Evolutionary conservation across 2,329 filamentous ascomycete species (phyloP), one percentile per base, ranked within the genome.

Genomic region (Botrytis fragariae): DNA sequence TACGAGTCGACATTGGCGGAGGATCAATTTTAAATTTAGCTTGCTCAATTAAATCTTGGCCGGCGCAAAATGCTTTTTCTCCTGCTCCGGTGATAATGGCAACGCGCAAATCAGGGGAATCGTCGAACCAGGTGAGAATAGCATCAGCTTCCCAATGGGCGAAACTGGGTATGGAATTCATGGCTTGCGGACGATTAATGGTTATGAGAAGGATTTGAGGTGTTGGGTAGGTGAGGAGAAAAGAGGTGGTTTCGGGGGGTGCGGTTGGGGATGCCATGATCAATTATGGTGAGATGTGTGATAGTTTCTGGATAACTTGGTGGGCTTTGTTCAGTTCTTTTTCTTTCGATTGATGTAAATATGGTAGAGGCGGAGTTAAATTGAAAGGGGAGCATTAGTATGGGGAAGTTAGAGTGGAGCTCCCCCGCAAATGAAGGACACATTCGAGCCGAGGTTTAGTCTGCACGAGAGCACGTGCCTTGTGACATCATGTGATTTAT

Each of bases 41-140:
- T 88, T 89, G 91, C 81, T 92, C 90, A 80, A 89, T 89, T 54
- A 79, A 73, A 72, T 93, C 91, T 69, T 90, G 89, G 14, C 91
- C 91, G 0, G 90, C 88, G 79, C 89, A 92, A 78, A 93, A 93
- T 0, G 90, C 89, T 60, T 78, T 80, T n/a, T 86, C 84, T 0
- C 89, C 90, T 0, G 84, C 82, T 35, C 91, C 91, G 0, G 90
- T 92, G 71, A 93, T 81, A 5, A 93, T 85, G 62, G 88, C 90
- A 77, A 89, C 90, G 59, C 88, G 87, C 64, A 92, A 84, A 6
- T 81, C 81, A 2, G 88, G 86, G 80, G 92, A 87, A 25, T 78
- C 79, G 78, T 93, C 91, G 80, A 88, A 92, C 87, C 89, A 91
- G 12, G 83, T 79, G 83, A 87, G 89, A 12, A 87, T 79, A 2